A percentile compares a stretch with the other conserved stretches of the same genome.
These are phyloP conservation scores for Coprinopsis sp. DNA, from an alignment of 768 basidiomycete species.

Conservation along the genomic window DNA sequence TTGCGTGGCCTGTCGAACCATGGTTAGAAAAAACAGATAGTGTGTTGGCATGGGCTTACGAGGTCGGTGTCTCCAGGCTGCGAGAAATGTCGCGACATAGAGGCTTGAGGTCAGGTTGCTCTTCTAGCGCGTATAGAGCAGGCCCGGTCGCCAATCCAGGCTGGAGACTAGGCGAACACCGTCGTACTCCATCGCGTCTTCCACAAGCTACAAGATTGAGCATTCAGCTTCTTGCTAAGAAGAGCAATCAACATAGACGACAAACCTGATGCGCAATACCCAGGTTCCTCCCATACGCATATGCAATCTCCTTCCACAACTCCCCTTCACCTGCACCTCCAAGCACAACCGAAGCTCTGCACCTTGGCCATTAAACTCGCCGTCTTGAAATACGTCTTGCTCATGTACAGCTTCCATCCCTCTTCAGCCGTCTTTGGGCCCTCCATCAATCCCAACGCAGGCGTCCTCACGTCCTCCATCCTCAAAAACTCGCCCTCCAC, in stretches of 20 bases:
- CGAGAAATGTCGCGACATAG: slow-evolving; percentile 79
- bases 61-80: slow-evolving; percentile 74
- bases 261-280: slow-evolving; percentile 69
- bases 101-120: slow-evolving; percentile 69
- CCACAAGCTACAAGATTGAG: slow-evolving; percentile 56
- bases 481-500: slow-evolving; percentile 97
- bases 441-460: slow-evolving; percentile 26
- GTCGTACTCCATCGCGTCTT: slow-evolving; percentile 78
- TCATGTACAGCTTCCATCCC: slow-evolving; percentile 72
- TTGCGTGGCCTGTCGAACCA: slow-evolving; percentile 66
- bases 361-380: slow-evolving; percentile 89
- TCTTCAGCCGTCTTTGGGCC: slow-evolving; percentile 33
- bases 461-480: slow-evolving; percentile 50
- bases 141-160: slow-evolving; percentile 67
- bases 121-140: slow-evolving; percentile 80
- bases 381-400: slow-evolving; percentile 72
- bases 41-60: slow-evolving; percentile 44
- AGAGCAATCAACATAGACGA: neutral
- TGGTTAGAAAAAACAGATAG: too few relatives aligned
- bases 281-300: slow-evolving; percentile 84
- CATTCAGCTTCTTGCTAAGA: slow-evolving; percentile 6
- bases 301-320: slow-evolving; percentile 83
- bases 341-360: slow-evolving; percentile 80
- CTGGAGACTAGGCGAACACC: slow-evolving; percentile 26
- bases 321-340: slow-evolving; percentile 79